phyloP scores from a whole-genome alignment of 139 green algal genomes.

The Mesotaenium endlicherianum region DNA sequence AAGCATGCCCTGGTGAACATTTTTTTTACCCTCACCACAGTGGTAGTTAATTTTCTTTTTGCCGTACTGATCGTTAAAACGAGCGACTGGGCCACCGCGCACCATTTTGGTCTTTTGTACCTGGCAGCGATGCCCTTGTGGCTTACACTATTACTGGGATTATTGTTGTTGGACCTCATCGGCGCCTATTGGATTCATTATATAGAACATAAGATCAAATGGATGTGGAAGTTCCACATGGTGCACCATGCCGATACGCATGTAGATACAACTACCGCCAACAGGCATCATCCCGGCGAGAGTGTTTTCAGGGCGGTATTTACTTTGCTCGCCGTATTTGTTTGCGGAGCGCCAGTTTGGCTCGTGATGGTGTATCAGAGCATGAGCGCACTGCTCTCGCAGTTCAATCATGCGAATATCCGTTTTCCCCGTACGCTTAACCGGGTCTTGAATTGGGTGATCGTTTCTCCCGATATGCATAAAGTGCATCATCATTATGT shows the following conservation, averaged over 20 bases:
- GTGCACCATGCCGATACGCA: neutral
- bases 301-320: neutral
- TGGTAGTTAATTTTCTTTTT: neutral
- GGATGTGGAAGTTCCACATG: neutral
- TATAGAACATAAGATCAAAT: neutral
- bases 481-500: too few species aligned
- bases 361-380: too few species aligned
- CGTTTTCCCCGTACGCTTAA: too few species aligned
- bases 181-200: neutral
- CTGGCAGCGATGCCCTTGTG: neutral
- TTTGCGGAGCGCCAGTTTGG: neutral
- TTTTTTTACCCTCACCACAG: neutral
- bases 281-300: neutral
- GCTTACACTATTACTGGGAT: neutral
- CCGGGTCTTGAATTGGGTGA: too few species aligned
- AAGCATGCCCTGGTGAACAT: neutral
- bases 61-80: neutral
- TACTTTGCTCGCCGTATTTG: neutral
- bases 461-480: too few species aligned
- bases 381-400: too few species aligned
- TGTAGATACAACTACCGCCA: neutral
- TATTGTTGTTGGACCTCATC: neutral
- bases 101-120: neutral
- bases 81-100: neutral
- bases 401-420: too few species aligned